These are phyloP conservation scores for Penicillium angulare DNA, from an alignment of 495 filamentous ascomycete species.

Conservation along the genomic window DNA sequence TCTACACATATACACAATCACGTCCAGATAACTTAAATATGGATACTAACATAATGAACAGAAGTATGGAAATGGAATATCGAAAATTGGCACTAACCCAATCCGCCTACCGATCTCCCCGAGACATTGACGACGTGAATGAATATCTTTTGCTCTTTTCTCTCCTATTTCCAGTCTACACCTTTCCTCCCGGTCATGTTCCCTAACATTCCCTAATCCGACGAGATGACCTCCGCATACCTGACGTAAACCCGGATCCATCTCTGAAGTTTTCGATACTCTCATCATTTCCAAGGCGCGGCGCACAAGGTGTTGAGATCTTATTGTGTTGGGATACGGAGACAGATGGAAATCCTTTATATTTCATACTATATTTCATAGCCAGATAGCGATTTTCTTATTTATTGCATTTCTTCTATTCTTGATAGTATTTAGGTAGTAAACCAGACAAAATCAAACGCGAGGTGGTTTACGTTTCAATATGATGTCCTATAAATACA, in stretches of 20 bases:
- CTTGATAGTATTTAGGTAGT: neutral
- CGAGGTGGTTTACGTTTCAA: neutral
- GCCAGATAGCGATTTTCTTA: constrained; percentile 8
- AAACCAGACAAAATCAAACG: neutral
- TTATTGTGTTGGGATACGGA: constrained; percentile 7
- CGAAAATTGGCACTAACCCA: constrained; percentile 30
- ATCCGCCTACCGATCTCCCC: neutral
- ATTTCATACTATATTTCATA: constrained; percentile 12
- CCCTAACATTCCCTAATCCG: no score
- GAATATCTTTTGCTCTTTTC: constrained; percentile 12
- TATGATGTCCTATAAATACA: neutral
- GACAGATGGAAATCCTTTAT: constrained; percentile 4
- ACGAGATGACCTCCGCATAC: neutral
- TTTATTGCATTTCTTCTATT: neutral
- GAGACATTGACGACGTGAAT: constrained; percentile 36
- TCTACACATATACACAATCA: neutral
- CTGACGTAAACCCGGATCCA: neutral
- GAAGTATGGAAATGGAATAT: constrained; percentile 48
- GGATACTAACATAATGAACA: constrained; percentile 13
- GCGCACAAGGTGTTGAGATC: constrained; percentile 18
- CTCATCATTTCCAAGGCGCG: constrained; percentile 5
- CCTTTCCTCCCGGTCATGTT: no score
- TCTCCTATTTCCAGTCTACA: constrained; percentile 1
- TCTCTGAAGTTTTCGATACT: neutral
- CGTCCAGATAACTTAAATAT: neutral